Base-by-base conservation (phyloP, 2,329 filamentous ascomycete species). In the Pyrenochaeta sp. region DNA sequence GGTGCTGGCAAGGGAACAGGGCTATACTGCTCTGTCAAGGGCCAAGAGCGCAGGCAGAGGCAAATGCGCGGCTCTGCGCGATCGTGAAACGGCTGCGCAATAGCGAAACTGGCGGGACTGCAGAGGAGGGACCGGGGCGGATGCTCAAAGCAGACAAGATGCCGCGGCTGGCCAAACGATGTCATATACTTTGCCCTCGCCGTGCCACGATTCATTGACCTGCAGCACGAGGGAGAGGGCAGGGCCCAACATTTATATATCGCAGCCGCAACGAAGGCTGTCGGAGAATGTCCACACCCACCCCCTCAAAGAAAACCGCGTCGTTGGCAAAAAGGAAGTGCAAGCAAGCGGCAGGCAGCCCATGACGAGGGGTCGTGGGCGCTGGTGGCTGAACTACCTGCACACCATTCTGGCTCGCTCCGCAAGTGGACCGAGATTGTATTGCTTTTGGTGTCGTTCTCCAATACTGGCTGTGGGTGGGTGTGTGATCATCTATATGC, bases 381-480 rank as follows among this genome's bases (percentile, higher is more conserved):
- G 30, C 56, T 44, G 46, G 56, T 62, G 56, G 60, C 54, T 59
- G 42, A 31, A 27, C 23, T 18, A 29, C 23, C 35, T 57, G 53
- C 59, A 58, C 51, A 58, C 60, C 58, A 63, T 54, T 43, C 29
- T 46, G 39, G 51, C 43, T 36, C 45, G 56, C 56, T 43, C 39
- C 60, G 54, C 44, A 56, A 56, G 54, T 49, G 39, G 43, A 58
- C 57, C 57, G 43, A 58, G 37, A 50, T 27, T 27, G 4, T 27
- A 27, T 47, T 59, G 53, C 54, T 79, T 79, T 79, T 74, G 58
- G 45, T 48, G 44, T 54, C 42, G 52, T 56, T 63, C 46, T 48
- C 21, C 11, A 21, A 23, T 20, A 21, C 18, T 39, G 36, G 17
- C 4, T 20, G 17, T 21, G 35, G 7, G 35, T 12, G 12, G 35